Evolutionary conservation across 2,329 filamentous ascomycete genomes (phyloP), one percentile per base, ranked within the genome.

Genomic region (Cytospora piceae): DNA sequence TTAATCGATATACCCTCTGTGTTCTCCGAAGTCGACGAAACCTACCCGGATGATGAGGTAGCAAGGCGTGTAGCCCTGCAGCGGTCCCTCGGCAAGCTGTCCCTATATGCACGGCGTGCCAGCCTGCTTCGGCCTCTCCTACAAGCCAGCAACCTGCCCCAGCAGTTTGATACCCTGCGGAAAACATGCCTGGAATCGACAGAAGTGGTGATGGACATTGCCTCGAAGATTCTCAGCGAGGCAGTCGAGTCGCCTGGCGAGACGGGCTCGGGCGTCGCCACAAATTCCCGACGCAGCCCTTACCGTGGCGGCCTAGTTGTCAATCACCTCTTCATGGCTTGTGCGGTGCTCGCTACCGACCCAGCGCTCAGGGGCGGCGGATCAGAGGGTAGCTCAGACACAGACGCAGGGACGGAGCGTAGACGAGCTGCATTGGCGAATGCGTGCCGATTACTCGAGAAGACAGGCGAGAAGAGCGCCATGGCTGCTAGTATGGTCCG

Each of bases 401-500:
- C n/a, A 15, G 64, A 67, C 29, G 55, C 54, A 3, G 67, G 69
- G 34, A 65, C 58, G n/a, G 67, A 68, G 22, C 51, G 49, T 15
- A 64, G 64, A 29, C 53, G 68, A 3, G 22, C 52, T 11, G 63
- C 65, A 57, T 51, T 71, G 46, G 64, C 62, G 11, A 52, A 67
- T 49, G 70, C 68, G n/a, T 66, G 66, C n/a, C 64, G 60, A 1
- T 32, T 71, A 9, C 62, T 71, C 5, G 65, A 67, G 37, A 66
- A 55, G 39, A 66, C 66, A 2, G 70, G 63, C 3, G 60, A 69
- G 51, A 64, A 64, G 29, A 70, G 65, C 9, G 24, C 51, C 4
- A 63, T 70, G 52, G 70, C 70, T 17, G 59, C 58, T 20, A 53
- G 53, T 11, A 65, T 71, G 63, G 60, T 70, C 27, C 32, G 62